Percentiles rank a stretch among this genome's conserved stretches.
These are phyloP conservation scores for Cercophora samala DNA, from an alignment of 495 filamentous ascomycete genomes.

Conservation along the genomic window DNA sequence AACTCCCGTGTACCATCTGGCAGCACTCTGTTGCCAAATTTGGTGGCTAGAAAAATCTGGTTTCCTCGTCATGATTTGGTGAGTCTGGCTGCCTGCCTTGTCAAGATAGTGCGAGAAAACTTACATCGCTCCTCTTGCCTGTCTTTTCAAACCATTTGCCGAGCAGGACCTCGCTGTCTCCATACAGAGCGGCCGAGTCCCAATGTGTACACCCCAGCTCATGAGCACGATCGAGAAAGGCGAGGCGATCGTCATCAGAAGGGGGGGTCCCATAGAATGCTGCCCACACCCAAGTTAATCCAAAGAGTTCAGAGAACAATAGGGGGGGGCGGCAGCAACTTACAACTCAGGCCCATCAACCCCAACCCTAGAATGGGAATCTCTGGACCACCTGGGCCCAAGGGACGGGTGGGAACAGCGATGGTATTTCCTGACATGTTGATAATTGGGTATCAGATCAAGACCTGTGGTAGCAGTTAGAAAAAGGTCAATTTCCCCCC, in stretches of 20 bases:
- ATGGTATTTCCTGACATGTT: conserved; percentile 9
- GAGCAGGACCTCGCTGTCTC: conserved; percentile 45
- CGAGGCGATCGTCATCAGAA: conserved; percentile 38
- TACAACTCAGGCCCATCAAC: conserved; percentile 47
- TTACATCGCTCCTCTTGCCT: conserved; percentile 18
- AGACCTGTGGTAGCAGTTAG: too few relatives aligned
- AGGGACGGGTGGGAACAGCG: conserved; percentile 21
- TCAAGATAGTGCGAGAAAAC: background rate
- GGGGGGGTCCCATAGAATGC: conserved; percentile 39
- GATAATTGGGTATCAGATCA: too few relatives aligned
- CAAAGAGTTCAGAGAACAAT: background rate
- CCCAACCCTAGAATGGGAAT: conserved; percentile 54
- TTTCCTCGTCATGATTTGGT: background rate
- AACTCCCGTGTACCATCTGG: conserved; percentile 20
- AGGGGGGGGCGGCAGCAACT: background rate
- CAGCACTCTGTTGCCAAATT: conserved; percentile 38
- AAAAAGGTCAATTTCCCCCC: too few relatives aligned
- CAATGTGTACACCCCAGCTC: conserved; percentile 42
- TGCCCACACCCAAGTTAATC: background rate
- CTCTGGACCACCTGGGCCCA: conserved; percentile 52
- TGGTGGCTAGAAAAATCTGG: conserved; percentile 53
- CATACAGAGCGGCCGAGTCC: conserved; percentile 45
- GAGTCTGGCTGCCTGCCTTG: background rate
- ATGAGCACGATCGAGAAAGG: conserved; percentile 38
- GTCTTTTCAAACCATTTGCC: conserved; percentile 44